phyloP scores from a whole-genome alignment of 345 rosid genomes.

The Stellera chamaejasme region DNA sequence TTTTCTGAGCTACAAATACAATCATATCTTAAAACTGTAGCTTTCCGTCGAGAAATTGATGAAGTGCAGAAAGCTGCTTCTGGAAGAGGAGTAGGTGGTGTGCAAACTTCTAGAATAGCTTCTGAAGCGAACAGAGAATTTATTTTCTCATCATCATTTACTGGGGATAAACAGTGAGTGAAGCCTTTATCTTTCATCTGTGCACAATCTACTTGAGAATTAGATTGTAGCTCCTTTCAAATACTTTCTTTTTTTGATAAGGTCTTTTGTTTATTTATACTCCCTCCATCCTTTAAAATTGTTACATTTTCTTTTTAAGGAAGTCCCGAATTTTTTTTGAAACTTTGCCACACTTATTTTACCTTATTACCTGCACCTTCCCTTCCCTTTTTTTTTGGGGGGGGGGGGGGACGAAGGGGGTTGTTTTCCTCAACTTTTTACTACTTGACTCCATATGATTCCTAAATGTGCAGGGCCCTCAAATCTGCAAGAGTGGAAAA shows the following conservation, averaged over 20 bases:
- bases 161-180: constrained; percentile 88
- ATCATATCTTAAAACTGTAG: constrained; percentile 89
- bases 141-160: constrained; percentile 82
- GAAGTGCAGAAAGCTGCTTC: constrained; percentile 88
- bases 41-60: constrained; percentile 92
- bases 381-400: no score
- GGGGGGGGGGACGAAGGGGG: no score
- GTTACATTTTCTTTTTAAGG: no score
- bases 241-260: background rate
- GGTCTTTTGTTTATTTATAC: background rate
- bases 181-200: background rate
- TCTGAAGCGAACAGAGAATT: constrained; percentile 95
- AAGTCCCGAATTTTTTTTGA: no score
- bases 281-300: background rate
- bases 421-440: no score
- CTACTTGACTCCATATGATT: background rate
- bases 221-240: no score
- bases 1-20: constrained; percentile 92
- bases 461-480: constrained; percentile 42
- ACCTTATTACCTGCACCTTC: no score
- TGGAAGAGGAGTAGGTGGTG: constrained; percentile 78
- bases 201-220: no score
- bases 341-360: no score
- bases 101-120: constrained; percentile 84
- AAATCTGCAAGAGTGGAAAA: constrained; percentile 40